Evolutionary conservation across 2,329 filamentous ascomycete genomes (phyloP).

Genomic region (Paecilomyces variotii): DNA sequence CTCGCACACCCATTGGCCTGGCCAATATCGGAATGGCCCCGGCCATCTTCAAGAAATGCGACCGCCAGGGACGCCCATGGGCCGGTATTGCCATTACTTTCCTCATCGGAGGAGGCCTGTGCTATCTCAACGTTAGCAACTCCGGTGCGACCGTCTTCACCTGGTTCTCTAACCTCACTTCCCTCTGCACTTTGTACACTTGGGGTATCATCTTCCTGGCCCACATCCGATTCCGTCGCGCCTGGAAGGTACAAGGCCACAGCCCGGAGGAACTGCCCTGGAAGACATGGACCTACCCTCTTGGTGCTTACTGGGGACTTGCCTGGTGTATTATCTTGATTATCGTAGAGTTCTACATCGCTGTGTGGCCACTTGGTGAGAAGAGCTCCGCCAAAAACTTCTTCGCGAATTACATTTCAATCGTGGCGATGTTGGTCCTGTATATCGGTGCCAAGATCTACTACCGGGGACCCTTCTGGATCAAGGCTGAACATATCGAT

Average conservation of each 20-base stretch:
- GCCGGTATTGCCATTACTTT: conserved; percentile 4
- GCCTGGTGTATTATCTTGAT: conserved; percentile 39
- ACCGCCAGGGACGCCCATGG: conserved; percentile 17
- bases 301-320: conserved; percentile 38
- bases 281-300: conserved; percentile 40
- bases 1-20: conserved; percentile 38
- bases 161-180: conserved; percentile 42
- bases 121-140: conserved; percentile 38
- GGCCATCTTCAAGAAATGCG: neutral
- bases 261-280: conserved; percentile 31
- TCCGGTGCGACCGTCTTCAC: conserved; percentile 37
- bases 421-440: conserved; percentile 35
- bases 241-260: conserved; percentile 35
- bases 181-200: conserved; percentile 37
- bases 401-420: conserved; percentile 42
- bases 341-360: conserved; percentile 42
- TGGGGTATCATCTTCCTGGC: conserved; percentile 40
- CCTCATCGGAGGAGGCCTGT: conserved; percentile 49
- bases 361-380: conserved; percentile 36
- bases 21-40: conserved; percentile 36
- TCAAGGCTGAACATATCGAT: conserved; percentile 24
- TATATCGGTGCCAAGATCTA: conserved; percentile 35
- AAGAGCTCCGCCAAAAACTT: conserved; percentile 31
- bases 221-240: conserved; percentile 36
- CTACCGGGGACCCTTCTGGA: conserved; percentile 31